Evolutionary conservation across 257 asterid genomes (phyloP).

Genomic region (Nicotiana knightiana): DNA sequence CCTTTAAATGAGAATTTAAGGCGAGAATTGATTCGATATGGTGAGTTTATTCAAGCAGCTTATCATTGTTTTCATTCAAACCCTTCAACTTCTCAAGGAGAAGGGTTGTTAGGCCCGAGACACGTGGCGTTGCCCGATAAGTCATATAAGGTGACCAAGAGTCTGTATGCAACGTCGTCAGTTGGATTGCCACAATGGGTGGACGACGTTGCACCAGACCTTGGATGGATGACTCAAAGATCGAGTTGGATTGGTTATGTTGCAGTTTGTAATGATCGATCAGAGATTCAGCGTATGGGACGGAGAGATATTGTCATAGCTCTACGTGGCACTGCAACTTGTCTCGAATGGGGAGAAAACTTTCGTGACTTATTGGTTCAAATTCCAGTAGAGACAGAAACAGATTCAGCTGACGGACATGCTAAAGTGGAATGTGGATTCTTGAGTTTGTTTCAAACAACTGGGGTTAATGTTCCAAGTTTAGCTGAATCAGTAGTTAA

Average conservation of each 20-base stretch:
- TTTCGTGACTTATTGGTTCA: constrained; percentile 53
- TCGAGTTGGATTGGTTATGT: constrained; percentile 90
- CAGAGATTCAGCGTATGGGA: constrained; percentile 84
- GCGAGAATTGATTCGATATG: constrained; percentile 72
- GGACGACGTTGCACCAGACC: constrained; percentile 73
- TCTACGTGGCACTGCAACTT: constrained; percentile 85
- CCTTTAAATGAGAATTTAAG: constrained; percentile 93
- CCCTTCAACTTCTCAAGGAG: constrained; percentile 48
- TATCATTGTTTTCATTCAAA: constrained; percentile 67
- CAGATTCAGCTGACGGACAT: constrained; percentile 9
- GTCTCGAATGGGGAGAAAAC: constrained; percentile 92
- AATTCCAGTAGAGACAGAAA: constrained; percentile 12
- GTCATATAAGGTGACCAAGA: constrained; percentile 64
- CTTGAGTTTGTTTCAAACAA: constrained; percentile 46
- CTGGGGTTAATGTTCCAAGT: constrained; percentile 68
- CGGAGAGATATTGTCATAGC: constrained; percentile 85
- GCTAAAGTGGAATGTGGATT: constrained; percentile 78
- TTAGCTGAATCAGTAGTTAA: constrained; percentile 59
- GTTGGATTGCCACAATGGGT: constrained; percentile 79
- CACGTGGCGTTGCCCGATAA: constrained; percentile 58
- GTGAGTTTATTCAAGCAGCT: constrained; percentile 92
- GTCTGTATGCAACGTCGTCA: constrained; percentile 73
- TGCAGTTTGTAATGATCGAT: constrained; percentile 67
- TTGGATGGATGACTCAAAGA: constrained; percentile 92
- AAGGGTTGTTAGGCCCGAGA: constrained; percentile 23